phyloP scores from a whole-genome alignment of 2,329 filamentous ascomycete genomes.

The Hortaea werneckii region DNA sequence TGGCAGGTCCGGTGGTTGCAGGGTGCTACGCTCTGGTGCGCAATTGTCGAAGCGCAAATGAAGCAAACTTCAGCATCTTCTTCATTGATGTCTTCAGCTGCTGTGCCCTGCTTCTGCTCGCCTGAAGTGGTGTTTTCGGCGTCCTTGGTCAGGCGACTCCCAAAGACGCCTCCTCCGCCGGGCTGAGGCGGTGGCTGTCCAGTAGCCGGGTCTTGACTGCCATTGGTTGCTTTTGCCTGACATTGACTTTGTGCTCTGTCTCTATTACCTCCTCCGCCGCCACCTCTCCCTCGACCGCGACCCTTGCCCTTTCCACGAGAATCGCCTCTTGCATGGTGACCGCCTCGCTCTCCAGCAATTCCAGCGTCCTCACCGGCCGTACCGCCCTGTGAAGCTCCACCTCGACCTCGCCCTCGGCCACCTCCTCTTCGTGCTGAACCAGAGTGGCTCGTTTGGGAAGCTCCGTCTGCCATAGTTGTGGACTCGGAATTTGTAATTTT shows the following conservation, averaged over 20 bases:
- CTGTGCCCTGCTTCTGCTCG: constrained; percentile 11
- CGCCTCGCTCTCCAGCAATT: constrained; percentile 3
- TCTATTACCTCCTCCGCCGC: constrained; percentile 8
- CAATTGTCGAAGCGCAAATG: constrained; percentile 86
- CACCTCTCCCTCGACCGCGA: constrained; percentile 11
- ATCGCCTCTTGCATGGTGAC: background rate
- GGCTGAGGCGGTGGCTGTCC: constrained; percentile 29
- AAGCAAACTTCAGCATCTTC: constrained; percentile 72
- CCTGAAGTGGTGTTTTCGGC: constrained; percentile 29
- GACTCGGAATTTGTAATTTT: no score
- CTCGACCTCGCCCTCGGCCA: constrained; percentile 1
- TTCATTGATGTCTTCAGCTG: constrained; percentile 9
- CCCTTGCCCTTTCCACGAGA: constrained; percentile 6
- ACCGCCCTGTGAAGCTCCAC: background rate
- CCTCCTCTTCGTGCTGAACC: background rate
- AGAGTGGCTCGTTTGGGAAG: no score
- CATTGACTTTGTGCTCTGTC: constrained; percentile 5
- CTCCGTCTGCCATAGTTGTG: no score
- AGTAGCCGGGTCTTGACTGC: constrained; percentile 11
- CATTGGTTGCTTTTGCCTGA: constrained; percentile 1
- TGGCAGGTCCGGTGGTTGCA: constrained; percentile 97
- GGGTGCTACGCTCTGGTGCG: constrained; percentile 78
- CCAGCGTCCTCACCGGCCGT: background rate
- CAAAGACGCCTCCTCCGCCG: constrained; percentile 30
- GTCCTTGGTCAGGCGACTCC: constrained; percentile 40